These are phyloP conservation scores for Rhizopogon rudus DNA, from an alignment of 768 basidiomycete species.

Conservation along the genomic window DNA sequence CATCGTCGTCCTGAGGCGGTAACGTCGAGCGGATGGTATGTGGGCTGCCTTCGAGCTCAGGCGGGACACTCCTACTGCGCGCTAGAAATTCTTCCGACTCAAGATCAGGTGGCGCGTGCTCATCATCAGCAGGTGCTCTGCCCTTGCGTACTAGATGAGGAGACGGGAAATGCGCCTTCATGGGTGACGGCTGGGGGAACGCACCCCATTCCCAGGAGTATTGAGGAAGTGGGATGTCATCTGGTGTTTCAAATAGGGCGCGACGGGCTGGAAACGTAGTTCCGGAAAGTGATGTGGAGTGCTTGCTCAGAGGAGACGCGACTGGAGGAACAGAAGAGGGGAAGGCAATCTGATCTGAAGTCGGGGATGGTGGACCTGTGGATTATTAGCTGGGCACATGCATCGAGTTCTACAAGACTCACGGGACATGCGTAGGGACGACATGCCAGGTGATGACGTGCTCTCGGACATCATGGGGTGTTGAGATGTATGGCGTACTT, in stretches of 20 bases:
- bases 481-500: constrained; percentile 14
- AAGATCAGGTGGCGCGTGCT: constrained; percentile 1
- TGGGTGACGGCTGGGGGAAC: constrained; percentile 77
- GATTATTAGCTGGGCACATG: background rate
- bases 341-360: background rate
- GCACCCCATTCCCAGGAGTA: constrained; percentile 96
- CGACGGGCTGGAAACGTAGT: constrained; percentile 38
- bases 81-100: constrained; percentile 26
- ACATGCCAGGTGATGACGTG: constrained; percentile 20
- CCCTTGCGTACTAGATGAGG: constrained; percentile 5
- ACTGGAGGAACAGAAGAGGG: constrained; percentile 6
- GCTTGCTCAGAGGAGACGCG: constrained; percentile 11
- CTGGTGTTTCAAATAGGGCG: constrained; percentile 59
- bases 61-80: constrained; percentile 56
- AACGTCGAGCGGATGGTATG: constrained; percentile 17
- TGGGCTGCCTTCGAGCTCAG: constrained; percentile 43
- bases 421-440: constrained; percentile 38
- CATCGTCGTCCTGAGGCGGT: constrained; percentile 16
- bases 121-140: constrained; percentile 9
- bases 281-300: constrained; percentile 17
- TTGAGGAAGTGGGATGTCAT: constrained; percentile 43
- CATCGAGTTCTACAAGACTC: constrained; percentile 5
- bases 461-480: no score
- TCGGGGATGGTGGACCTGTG: background rate
- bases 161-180: constrained; percentile 42